Percentiles rank a stretch among this genome's conserved stretches.
Conservation (phyloP, 192 early-diverging fungal species). For the Geranomyces variabilis region DNA sequence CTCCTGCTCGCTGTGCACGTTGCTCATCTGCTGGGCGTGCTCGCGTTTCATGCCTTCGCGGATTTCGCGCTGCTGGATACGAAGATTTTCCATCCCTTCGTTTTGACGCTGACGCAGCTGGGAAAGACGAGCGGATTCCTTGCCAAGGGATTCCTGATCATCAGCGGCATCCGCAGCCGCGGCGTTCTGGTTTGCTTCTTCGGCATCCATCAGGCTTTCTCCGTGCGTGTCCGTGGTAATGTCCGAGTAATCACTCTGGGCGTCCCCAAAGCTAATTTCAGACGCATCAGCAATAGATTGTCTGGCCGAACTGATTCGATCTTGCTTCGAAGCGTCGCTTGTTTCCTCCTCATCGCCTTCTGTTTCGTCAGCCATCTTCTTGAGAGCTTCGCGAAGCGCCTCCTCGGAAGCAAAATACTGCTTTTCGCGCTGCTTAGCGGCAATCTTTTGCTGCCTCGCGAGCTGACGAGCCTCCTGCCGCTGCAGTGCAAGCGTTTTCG, state of each 20-base stretch:
- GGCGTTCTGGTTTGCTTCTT: background rate
- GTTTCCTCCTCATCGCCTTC: slow-evolving; percentile 16
- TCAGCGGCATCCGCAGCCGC: slow-evolving; percentile 14
- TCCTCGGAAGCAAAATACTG: slow-evolving; percentile 37
- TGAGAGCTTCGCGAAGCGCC: slow-evolving; percentile 2
- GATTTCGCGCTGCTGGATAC: slow-evolving; percentile 36
- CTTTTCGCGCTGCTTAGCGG: slow-evolving; percentile 35
- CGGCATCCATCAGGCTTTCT: slow-evolving; percentile 17
- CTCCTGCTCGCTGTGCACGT: slow-evolving; percentile 28
- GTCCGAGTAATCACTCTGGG: slow-evolving; percentile 31
- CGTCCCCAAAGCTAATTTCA: slow-evolving; percentile 13
- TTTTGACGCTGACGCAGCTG: slow-evolving; percentile 15
- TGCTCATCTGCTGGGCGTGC: slow-evolving; percentile 13
- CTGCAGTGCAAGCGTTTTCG: slow-evolving; percentile 26
- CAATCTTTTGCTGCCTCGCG: slow-evolving; percentile 34
- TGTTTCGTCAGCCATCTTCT: slow-evolving; percentile 22
- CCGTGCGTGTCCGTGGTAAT: slow-evolving; percentile 29
- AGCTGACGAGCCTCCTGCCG: slow-evolving; percentile 35
- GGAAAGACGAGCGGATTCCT: slow-evolving; percentile 15
- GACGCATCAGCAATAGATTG: slow-evolving; percentile 1
- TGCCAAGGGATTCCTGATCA: slow-evolving; percentile 9
- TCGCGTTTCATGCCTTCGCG: slow-evolving; percentile 25
- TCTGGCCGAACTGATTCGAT: slow-evolving; percentile 1
- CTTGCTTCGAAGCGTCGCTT: background rate
- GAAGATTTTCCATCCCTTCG: slow-evolving; percentile 24